Evolutionary conservation across 108 stramenopile genomes (phyloP).

Genomic region (Nitzschia palea): DNA sequence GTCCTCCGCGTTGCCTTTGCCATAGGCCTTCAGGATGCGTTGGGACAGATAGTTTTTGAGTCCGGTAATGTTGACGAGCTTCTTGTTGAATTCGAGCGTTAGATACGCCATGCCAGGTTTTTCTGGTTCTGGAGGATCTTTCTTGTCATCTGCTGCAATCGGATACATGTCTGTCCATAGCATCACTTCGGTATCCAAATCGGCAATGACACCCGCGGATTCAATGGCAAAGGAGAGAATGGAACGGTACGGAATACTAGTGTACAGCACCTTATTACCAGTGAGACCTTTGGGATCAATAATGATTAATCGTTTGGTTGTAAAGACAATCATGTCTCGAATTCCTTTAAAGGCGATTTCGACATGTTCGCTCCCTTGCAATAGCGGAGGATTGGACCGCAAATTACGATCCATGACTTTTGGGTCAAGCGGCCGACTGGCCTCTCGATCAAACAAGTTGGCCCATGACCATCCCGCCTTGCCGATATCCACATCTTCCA

Average conservation of each 20-base stretch:
- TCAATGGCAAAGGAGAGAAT: conserved; percentile 55
- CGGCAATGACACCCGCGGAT: conserved; percentile 59
- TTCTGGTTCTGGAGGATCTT: conserved; percentile 4
- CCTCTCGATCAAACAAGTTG: conserved; percentile 54
- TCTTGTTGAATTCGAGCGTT: conserved; percentile 72
- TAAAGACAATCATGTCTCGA: conserved; percentile 62
- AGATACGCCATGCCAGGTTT: conserved; percentile 32
- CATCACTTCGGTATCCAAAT: conserved; percentile 57
- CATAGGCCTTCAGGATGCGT: conserved; percentile 29
- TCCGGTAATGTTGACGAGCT: conserved; percentile 52
- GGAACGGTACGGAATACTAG: conserved; percentile 50
- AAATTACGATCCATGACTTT: conserved; percentile 45
- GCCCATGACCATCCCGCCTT: conserved; percentile 46
- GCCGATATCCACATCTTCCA: conserved; percentile 21
- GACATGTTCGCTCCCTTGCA: conserved; percentile 56
- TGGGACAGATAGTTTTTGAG: conserved; percentile 55
- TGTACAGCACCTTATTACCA: conserved; percentile 56
- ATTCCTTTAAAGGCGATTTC: conserved; percentile 66
- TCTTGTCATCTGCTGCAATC: background rate
- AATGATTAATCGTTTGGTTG: conserved; percentile 58
- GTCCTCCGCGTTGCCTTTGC: background rate
- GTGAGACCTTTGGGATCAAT: conserved; percentile 59
- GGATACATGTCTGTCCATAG: conserved; percentile 36
- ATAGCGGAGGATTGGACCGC: conserved; percentile 31
- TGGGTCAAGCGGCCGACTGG: conserved; percentile 62